Conservation (phyloP, 306 rosid species). For the Glycine soja region DNA sequence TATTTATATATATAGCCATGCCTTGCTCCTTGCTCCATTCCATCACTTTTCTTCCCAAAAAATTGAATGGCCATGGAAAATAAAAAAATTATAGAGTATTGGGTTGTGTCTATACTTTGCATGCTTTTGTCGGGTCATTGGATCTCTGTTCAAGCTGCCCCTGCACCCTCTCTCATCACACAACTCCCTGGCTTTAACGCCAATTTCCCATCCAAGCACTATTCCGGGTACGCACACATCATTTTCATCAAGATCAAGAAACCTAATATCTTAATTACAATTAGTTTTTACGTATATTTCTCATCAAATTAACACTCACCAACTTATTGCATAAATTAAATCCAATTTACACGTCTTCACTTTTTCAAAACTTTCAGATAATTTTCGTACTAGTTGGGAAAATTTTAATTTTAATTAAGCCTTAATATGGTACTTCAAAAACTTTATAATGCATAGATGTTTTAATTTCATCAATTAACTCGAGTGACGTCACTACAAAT, state of each 20-base stretch:
- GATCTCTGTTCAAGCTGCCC: constrained; percentile 42
- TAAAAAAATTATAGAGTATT: background rate
- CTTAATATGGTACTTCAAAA: too few relatives aligned
- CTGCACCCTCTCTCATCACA: constrained; percentile 42
- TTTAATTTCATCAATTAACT: background rate
- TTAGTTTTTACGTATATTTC: background rate
- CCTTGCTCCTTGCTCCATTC: background rate
- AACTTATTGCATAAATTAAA: too few relatives aligned
- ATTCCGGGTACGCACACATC: constrained; percentile 46
- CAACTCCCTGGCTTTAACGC: constrained; percentile 45
- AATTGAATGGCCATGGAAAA: background rate
- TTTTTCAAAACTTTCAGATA: background rate
- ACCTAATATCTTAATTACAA: background rate
- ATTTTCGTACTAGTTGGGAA: background rate
- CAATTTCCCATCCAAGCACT: constrained; percentile 51
- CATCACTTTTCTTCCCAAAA: background rate
- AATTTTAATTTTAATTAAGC: background rate
- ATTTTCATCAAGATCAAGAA: background rate
- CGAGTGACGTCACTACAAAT: background rate
- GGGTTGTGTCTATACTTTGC: constrained; percentile 21
- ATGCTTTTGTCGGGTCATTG: constrained; percentile 33
- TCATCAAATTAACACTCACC: too few relatives aligned
- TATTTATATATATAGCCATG: too few relatives aligned
- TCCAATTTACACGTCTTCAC: background rate
- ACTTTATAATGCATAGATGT: background rate